Evolutionary conservation across 257 asterid species (phyloP), one percentile per base, ranked within the genome.

Genomic region (Ajuga chamaepitys): DNA sequence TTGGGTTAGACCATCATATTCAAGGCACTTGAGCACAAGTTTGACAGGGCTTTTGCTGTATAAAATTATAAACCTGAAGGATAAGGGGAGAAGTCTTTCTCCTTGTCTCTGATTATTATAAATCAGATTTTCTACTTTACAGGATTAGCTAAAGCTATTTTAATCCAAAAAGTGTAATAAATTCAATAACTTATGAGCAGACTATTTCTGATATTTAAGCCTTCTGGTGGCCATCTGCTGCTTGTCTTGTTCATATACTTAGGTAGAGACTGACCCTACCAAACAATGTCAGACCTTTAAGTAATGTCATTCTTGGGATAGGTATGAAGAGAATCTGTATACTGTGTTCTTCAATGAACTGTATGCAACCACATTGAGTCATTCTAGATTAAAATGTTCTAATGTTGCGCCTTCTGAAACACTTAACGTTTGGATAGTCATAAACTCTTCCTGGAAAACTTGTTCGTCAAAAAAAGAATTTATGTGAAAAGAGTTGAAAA

Each of bases 201-300:
- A 44, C 40, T 9, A 24, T 30, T 20, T 34, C 37, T 13, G 45
- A 21, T 47, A 5, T 41, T 26, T 35, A 60, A 50, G 10, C 45
- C 66, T 47, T 58, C 32, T 45, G 61, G 53, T 37, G 51, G 63
- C 37, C 30, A 52, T 52, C 25, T 52, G 65, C 57, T 66, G 17
- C 61, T 58, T 64, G 47, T 70, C 65, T 50, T 69, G 20, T 35
- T 24, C 38, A 16, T 61, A n/a, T 42, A 64, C 37, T 22, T 56
- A 25, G 50, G 71, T 13, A 55, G 14, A 25, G 47, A 40, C 12
- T 40, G 32, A 14, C 48, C 58, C 21, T 5, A 57, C 17, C 52
- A 35, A n/a, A 35, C 35, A 28, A 21, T 41, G n/a, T 14, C 20
- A 14, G 24, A 30, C 9, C 6, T 42, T 55, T 40, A 25, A 14